Percentiles rank a stretch among this genome's conserved stretches.
These are phyloP conservation scores for Eucalyptus regnans DNA, from an alignment of 345 rosid species.

Conservation along the genomic window DNA sequence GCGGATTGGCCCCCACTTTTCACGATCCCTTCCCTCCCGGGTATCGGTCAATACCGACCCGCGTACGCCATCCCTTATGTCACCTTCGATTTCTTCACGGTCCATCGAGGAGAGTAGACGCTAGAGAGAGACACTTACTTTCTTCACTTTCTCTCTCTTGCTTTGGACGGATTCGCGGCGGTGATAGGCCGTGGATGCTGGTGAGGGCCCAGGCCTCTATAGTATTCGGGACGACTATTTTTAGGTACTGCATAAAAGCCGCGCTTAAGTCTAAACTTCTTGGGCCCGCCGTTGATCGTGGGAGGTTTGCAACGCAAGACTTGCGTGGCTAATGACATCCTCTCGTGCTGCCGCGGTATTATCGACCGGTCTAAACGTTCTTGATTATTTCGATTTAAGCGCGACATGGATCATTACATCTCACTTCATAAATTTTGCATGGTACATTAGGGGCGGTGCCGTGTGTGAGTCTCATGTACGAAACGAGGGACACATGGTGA, in stretches of 20 bases:
- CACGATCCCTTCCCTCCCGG: not conserved
- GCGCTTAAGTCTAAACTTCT: not conserved
- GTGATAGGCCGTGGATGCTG: not conserved
- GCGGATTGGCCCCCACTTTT: not conserved
- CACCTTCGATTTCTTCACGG: not conserved
- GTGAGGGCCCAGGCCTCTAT: not conserved
- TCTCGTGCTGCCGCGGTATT: not conserved
- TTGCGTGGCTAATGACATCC: not conserved
- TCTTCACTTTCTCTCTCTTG: not conserved
- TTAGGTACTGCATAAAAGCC: not conserved
- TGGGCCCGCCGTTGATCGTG: not conserved
- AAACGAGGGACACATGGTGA: not conserved
- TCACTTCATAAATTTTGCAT: not conserved
- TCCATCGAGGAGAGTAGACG: not conserved
- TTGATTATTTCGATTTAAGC: not conserved
- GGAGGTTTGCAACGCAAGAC: not conserved
- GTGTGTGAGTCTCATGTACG: not conserved
- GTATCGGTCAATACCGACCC: not conserved
- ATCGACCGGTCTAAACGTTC: not conserved
- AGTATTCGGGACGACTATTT: not conserved
- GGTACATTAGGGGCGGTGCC: rapidly evolving
- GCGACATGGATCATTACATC: rapidly evolving
- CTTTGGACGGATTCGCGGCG: not conserved
- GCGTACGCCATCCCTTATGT: not conserved
- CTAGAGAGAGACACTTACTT: not conserved